Conservation (phyloP, 2,329 filamentous ascomycete species). For the Nemania diffusa region DNA sequence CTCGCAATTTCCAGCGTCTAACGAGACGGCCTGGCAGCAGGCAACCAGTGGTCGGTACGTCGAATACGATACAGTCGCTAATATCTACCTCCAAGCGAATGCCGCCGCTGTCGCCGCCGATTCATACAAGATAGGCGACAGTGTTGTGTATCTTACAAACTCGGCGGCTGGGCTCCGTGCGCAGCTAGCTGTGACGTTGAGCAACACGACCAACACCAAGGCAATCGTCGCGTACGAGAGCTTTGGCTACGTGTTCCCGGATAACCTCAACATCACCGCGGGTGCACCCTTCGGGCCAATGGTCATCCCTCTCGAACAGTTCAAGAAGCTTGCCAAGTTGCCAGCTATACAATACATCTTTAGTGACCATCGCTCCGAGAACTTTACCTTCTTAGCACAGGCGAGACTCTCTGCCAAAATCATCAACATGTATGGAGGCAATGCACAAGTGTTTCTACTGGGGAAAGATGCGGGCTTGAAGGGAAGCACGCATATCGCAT, state of each 20-base stretch:
- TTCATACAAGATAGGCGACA: slow-evolving; percentile 46
- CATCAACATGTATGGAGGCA: slow-evolving; percentile 47
- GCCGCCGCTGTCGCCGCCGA: slow-evolving; percentile 51
- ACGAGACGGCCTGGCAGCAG: slow-evolving; percentile 50
- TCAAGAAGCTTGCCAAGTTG: slow-evolving; percentile 44
- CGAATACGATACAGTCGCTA: slow-evolving; percentile 49
- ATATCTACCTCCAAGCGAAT: slow-evolving; percentile 49
- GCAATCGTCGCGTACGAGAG: slow-evolving; percentile 49
- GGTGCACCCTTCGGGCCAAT: slow-evolving; percentile 41
- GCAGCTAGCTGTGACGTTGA: slow-evolving; percentile 49
- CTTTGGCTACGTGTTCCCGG: slow-evolving; percentile 43
- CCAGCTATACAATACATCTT: slow-evolving; percentile 43
- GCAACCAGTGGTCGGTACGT: slow-evolving; percentile 50
- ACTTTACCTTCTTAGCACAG: slow-evolving; percentile 38
- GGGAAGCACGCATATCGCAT: slow-evolving; percentile 46
- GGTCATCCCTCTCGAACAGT: slow-evolving; percentile 43
- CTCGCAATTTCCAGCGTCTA: slow-evolving; percentile 50
- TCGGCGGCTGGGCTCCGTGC: slow-evolving; percentile 51
- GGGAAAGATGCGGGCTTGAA: slow-evolving; percentile 43
- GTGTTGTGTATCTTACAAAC: slow-evolving; percentile 51
- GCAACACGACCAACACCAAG: slow-evolving; percentile 52
- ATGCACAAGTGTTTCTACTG: slow-evolving; percentile 43
- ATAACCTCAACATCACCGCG: slow-evolving; percentile 42
- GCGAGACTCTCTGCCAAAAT: slow-evolving; percentile 38
- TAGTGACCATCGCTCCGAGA: slow-evolving; percentile 44